phyloP scores from a whole-genome alignment of 495 filamentous ascomycete species.

The Pseudotulostoma volvatum region DNA sequence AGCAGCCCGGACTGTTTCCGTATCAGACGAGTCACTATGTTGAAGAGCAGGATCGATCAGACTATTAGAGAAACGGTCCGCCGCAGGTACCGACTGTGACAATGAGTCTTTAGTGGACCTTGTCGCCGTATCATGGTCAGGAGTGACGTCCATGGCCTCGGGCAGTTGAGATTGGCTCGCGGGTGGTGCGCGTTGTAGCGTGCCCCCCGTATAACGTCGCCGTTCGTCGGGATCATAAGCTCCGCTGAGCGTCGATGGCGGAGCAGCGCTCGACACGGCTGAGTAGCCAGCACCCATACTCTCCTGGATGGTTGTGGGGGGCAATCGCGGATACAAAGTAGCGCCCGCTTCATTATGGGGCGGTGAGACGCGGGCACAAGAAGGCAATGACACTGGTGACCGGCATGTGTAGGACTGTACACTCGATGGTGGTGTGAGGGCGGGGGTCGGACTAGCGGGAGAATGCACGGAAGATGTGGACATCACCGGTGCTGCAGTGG shows the following conservation, averaged over 20 bases:
- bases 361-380: slow-evolving; percentile 43
- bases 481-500: slow-evolving; percentile 43
- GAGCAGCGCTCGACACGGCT: slow-evolving; percentile 46
- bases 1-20: slow-evolving; percentile 25
- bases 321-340: slow-evolving; percentile 70
- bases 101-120: slow-evolving; percentile 23
- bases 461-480: slow-evolving; percentile 31
- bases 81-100: slow-evolving; percentile 21
- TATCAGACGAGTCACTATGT: slow-evolving; percentile 13
- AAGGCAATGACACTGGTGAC: slow-evolving; percentile 55
- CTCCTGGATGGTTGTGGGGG: slow-evolving; percentile 47
- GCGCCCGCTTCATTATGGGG: slow-evolving; percentile 41
- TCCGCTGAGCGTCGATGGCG: slow-evolving; percentile 61
- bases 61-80: slow-evolving; percentile 28
- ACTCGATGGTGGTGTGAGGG: slow-evolving; percentile 80
- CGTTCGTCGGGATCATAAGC: slow-evolving; percentile 67
- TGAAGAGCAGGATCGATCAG: slow-evolving; percentile 40
- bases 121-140: slow-evolving; percentile 30
- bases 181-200: slow-evolving; percentile 56
- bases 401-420: slow-evolving; percentile 73
- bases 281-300: slow-evolving; percentile 38
- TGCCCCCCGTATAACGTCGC: slow-evolving; percentile 73
- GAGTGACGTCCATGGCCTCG: slow-evolving; percentile 37
- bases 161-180: slow-evolving; percentile 23
- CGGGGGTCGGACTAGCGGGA: slow-evolving; percentile 50